Base-by-base conservation (phyloP, 1,139 yeast genomes). In the Trichomonascaceae sp. region DNA sequence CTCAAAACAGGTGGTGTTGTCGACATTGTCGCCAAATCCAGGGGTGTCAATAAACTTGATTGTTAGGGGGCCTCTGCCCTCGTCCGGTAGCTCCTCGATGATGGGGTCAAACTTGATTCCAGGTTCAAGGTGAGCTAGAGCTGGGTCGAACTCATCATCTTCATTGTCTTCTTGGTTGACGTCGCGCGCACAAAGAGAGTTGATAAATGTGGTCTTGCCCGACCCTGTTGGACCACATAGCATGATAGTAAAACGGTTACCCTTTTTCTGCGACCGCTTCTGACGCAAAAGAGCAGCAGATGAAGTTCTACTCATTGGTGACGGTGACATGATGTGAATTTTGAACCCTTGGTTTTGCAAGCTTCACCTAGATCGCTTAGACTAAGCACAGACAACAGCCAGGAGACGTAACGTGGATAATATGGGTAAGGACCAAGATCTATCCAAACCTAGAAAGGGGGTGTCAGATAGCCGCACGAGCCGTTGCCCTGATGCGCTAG, bases 171-270 rank as follows among this genome's bases (percentile, higher is more conserved):
- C 36, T n/a, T 52, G 73, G 25, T 76, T 76, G 26, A 76, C 77
- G 45, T 79, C 76, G 43, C 89, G 92, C 27, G 93, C 93, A 62
- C 97, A 87, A 37, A 87, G 61, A 36, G 92, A 74, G 59, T 84
- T 82, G 43, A 84, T 67, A 47, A 85, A 81, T 0, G 93, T 74
- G 6, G 93, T 70, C 54, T 84, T 81, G 11, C 96, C 96, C 3
- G 77, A 65, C 5, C 94, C 93, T 11, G 76, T 65, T 9, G 68
- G 61, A 11, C 96, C 96, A 17, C 76, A 75, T n/a, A 82, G 68
- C 75, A 85, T 69, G 36, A 85, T 56, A 31, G 85, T 76, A 57
- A 85, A 84, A 48, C 84, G 77, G 51, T 82, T 70, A 31, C 93
- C 95, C 52, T 84, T 79, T 52, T 78, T 80, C 48, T 79, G 76